Evolutionary conservation across 2,329 filamentous ascomycete genomes (phyloP).

Genomic region (Podosphaera xanthii): DNA sequence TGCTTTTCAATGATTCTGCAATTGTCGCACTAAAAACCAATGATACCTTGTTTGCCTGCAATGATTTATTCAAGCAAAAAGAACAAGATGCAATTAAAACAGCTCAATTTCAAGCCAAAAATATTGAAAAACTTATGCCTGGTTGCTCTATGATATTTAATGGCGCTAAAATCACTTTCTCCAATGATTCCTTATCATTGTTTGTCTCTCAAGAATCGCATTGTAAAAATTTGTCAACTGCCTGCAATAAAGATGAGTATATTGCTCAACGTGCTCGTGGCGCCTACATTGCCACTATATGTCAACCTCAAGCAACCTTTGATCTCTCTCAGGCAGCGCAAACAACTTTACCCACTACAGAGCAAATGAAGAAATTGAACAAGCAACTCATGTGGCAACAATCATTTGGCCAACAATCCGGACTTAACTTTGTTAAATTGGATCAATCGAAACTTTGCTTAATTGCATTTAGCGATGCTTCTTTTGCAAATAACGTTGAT

Average conservation of each 20-base stretch:
- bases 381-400: background rate
- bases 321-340: background rate
- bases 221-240: background rate
- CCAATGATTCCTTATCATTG: no score
- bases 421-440: background rate
- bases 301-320: background rate
- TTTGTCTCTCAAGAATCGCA: background rate
- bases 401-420: background rate
- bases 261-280: background rate
- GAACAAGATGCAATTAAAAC: background rate
- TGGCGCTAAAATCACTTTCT: background rate
- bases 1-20: conserved; percentile 1
- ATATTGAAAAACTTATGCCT: background rate
- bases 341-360: background rate
- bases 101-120: conserved; percentile 1
- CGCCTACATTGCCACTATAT: background rate
- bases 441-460: background rate
- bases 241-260: background rate
- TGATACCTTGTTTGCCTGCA: conserved; percentile 1
- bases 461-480: background rate
- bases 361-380: background rate
- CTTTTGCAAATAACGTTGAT: background rate
- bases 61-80: background rate
- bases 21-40: conserved; percentile 2
- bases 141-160: background rate